These are phyloP conservation scores for Gossypium sturtianum DNA, from an alignment of 345 rosid species.

Conservation along the genomic window DNA sequence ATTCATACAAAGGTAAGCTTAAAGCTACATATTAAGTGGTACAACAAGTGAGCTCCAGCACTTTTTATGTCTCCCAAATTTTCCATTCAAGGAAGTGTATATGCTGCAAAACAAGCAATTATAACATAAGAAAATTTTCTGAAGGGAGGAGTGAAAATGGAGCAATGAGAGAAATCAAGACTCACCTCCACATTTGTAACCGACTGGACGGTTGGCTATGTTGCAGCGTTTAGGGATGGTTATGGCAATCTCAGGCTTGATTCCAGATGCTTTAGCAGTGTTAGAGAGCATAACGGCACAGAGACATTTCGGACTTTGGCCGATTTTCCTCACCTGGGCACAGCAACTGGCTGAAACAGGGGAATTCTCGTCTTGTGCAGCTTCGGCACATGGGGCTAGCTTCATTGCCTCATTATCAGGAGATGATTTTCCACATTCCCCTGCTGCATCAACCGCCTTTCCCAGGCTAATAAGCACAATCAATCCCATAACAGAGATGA, in stretches of 20 bases:
- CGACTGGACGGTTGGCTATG: slow-evolving; percentile 36
- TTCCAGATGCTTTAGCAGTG: slow-evolving; percentile 35
- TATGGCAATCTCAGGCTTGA: slow-evolving; percentile 28
- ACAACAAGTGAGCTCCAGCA: not conserved
- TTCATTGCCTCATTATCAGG: slow-evolving; percentile 35
- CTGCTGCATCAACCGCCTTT: slow-evolving; percentile 26
- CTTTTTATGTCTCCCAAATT: not conserved
- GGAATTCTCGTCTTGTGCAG: slow-evolving; percentile 33
- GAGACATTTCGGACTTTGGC: slow-evolving; percentile 32
- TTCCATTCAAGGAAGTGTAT: slow-evolving; percentile 37
- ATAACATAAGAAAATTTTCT: not conserved
- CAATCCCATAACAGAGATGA: slow-evolving; percentile 22
- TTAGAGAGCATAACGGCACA: slow-evolving; percentile 39
- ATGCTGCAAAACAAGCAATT: slow-evolving; percentile 28
- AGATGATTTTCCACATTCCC: slow-evolving; percentile 37
- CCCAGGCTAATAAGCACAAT: slow-evolving; percentile 12
- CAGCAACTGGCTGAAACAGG: slow-evolving; percentile 31
- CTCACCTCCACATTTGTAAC: slow-evolving; percentile 45
- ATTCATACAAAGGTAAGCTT: slow-evolving; percentile 1
- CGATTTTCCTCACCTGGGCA: slow-evolving; percentile 28
- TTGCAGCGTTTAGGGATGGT: slow-evolving; percentile 47
- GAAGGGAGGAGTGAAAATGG: not conserved
- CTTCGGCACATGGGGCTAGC: slow-evolving; percentile 29
- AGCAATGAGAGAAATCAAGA: not conserved
- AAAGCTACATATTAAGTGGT: not conserved